phyloP scores from a whole-genome alignment of 2,329 filamentous ascomycete genomes.

The Echinosphaeria canescens region DNA sequence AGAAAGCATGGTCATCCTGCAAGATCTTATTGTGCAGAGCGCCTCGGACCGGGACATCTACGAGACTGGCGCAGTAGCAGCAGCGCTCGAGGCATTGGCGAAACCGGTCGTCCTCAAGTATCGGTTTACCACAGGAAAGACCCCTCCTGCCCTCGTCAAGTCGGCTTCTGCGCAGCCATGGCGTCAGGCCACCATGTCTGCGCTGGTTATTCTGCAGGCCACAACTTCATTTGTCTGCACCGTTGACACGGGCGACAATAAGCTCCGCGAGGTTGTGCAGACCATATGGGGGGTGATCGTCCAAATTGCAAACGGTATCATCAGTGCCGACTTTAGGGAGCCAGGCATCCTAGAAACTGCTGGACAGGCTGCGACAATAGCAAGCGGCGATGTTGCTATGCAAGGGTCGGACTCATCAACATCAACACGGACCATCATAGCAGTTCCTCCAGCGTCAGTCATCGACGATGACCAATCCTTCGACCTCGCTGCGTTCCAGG shows the following conservation, averaged over 20 bases:
- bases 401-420: no score
- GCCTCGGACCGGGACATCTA: conserved; percentile 46
- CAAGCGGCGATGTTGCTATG: no score
- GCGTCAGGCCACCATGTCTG: conserved; percentile 55
- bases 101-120: conserved; percentile 65
- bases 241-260: no score
- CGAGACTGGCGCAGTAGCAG: conserved; percentile 39
- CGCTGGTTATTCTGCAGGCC: conserved; percentile 43
- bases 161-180: conserved; percentile 53
- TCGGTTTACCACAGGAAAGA: no score
- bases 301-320: conserved; percentile 43
- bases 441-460: conserved; percentile 18
- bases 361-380: no score
- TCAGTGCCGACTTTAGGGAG: conserved; percentile 43
- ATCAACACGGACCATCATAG: no score
- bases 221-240: conserved; percentile 21
- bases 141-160: conserved; percentile 47
- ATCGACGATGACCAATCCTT: conserved; percentile 55
- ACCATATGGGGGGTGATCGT: conserved; percentile 52
- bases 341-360: no score
- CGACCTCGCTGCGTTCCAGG: conserved; percentile 54
- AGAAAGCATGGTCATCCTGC: conserved; percentile 50
- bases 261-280: no score
- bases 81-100: conserved; percentile 43
- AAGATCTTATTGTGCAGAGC: conserved; percentile 35